These are phyloP conservation scores for Alternaria panax DNA, from an alignment of 2,329 filamentous ascomycete genomes.

Conservation along the genomic window DNA sequence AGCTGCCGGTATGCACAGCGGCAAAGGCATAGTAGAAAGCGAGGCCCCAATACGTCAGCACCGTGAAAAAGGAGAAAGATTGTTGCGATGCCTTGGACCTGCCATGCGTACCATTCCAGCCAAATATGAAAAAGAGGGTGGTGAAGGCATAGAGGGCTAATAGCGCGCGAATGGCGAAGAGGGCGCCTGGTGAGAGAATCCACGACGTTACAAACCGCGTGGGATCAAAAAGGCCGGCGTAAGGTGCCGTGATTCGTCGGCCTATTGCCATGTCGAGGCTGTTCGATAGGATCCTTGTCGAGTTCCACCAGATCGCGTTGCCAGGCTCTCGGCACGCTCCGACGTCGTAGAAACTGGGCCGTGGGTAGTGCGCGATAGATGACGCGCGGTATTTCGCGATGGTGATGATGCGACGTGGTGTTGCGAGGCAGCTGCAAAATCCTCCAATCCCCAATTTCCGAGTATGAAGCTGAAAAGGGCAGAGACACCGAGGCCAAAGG, in stretches of 20 bases:
- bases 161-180: constrained; percentile 65
- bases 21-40: constrained; percentile 78
- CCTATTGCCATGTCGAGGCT: constrained; percentile 36
- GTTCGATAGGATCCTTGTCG: constrained; percentile 8
- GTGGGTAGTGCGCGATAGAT: not conserved
- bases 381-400: constrained; percentile 6
- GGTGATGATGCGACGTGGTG: constrained; percentile 16
- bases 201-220: constrained; percentile 80
- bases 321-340: constrained; percentile 7
- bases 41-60: constrained; percentile 82
- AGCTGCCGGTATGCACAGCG: constrained; percentile 72
- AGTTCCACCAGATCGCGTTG: not conserved
- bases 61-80: constrained; percentile 83
- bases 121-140: constrained; percentile 73
- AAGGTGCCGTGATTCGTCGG: constrained; percentile 27
- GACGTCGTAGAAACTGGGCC: not conserved
- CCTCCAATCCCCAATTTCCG: constrained; percentile 18
- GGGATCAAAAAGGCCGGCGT: constrained; percentile 51
- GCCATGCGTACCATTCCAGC: constrained; percentile 66
- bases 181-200: constrained; percentile 71
- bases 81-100: constrained; percentile 54
- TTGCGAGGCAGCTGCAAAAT: constrained; percentile 12
- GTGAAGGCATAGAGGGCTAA: constrained; percentile 71
- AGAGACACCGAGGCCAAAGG: constrained; percentile 3
- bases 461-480: constrained; percentile 18